These are phyloP conservation scores for Beauveria rudraprayagi DNA, from an alignment of 2,329 filamentous ascomycete species.

Conservation along the genomic window DNA sequence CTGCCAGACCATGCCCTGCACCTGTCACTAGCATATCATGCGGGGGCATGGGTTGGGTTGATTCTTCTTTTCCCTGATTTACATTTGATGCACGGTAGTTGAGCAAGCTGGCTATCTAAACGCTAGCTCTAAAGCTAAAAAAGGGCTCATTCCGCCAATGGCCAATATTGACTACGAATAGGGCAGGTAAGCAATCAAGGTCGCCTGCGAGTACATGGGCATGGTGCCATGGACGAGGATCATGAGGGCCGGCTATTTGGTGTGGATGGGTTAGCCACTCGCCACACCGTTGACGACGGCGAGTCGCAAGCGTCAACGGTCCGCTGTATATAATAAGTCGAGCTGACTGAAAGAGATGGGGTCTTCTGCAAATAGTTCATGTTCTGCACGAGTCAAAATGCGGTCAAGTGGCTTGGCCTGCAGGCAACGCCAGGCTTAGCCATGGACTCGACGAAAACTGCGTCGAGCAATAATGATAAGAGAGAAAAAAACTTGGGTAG, in stretches of 20 bases:
- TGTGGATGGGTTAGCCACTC: background rate
- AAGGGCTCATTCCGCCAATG: too few relatives aligned
- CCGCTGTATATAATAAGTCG: too few relatives aligned
- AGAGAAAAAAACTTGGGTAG: too few relatives aligned
- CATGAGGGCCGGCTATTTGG: background rate
- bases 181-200: background rate
- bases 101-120: background rate
- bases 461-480: too few relatives aligned
- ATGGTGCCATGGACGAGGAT: background rate
- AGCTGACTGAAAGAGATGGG: background rate
- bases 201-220: too few relatives aligned
- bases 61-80: background rate
- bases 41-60: background rate
- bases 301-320: background rate
- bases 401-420: too few relatives aligned
- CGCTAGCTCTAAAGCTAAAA: background rate
- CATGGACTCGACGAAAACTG: too few relatives aligned
- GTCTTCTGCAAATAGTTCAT: background rate
- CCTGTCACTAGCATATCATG: conserved; percentile 1
- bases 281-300: background rate
- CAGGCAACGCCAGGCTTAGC: too few relatives aligned
- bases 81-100: conserved; percentile 6
- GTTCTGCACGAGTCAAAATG: background rate
- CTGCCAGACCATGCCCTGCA: background rate
- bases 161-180: background rate